Conservation (phyloP, 805 yeast genomes). For the Candida taoyuanica region DNA sequence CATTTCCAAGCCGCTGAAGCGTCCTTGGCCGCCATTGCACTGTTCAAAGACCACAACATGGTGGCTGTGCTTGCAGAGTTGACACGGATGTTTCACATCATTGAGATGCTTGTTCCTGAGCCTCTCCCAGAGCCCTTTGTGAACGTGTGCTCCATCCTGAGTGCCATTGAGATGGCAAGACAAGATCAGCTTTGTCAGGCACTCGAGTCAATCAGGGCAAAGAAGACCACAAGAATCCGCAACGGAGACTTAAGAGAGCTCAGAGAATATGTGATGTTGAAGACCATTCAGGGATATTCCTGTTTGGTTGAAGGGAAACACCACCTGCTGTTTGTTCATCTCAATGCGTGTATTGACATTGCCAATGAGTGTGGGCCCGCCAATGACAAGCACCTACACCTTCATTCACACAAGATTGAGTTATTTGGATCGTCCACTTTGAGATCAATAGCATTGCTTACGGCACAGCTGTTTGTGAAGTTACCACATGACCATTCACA, state of each 20-base stretch:
- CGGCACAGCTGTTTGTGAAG: constrained; percentile 7
- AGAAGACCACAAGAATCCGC: too few relatives aligned
- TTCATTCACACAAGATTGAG: neutral
- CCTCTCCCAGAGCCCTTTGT: constrained; percentile 4
- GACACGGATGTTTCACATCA: constrained; percentile 2
- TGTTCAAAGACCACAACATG: neutral
- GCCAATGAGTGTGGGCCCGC: too few relatives aligned
- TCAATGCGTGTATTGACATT: constrained; percentile 2
- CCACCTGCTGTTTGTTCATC: neutral
- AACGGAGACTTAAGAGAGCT: too few relatives aligned
- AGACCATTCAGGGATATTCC: neutral
- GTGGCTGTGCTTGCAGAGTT: neutral
- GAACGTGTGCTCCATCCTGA: neutral
- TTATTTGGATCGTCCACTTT: neutral
- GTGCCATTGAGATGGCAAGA: neutral
- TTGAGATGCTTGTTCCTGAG: constrained; percentile 2
- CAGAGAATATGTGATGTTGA: too few relatives aligned
- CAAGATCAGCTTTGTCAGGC: too few relatives aligned
- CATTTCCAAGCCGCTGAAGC: neutral
- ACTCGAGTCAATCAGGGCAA: too few relatives aligned
- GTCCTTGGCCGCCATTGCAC: neutral
- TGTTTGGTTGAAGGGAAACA: neutral
- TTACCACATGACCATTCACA: neutral
- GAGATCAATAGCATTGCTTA: constrained; percentile 5
- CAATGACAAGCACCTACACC: neutral